Evolutionary conservation across 2,329 filamentous ascomycete species (phyloP).

Genomic region (Penicillium brasilianum): DNA sequence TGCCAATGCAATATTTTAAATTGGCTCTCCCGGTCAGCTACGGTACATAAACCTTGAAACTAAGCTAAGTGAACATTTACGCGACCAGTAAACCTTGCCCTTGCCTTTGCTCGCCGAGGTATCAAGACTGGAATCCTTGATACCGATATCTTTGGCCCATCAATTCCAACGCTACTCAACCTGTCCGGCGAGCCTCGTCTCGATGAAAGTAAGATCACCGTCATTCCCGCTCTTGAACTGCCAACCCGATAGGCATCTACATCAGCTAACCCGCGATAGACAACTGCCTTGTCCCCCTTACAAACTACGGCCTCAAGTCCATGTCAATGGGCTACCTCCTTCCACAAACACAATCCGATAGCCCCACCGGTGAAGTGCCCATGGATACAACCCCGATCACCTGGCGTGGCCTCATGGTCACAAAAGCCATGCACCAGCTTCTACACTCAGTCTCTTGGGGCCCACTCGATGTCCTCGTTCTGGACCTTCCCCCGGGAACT

Average conservation of each 20-base stretch:
- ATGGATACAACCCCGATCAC: constrained; percentile 74
- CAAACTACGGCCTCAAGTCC: constrained; percentile 93
- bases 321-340: constrained; percentile 99
- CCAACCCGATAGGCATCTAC: neutral
- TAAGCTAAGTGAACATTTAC: constrained; percentile 9
- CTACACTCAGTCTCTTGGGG: constrained; percentile 96
- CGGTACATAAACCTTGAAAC: neutral
- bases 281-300: constrained; percentile 75
- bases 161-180: constrained; percentile 86
- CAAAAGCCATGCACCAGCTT: constrained; percentile 94
- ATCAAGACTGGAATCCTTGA: constrained; percentile 87
- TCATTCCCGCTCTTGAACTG: neutral
- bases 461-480: constrained; percentile 81
- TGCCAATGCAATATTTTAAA: neutral
- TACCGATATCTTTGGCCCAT: constrained; percentile 95
- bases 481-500: constrained; percentile 92
- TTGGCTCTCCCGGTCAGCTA: neutral
- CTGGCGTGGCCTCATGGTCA: constrained; percentile 96
- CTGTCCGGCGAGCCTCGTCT: constrained; percentile 78
- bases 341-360: constrained; percentile 38
- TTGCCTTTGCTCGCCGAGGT: constrained; percentile 82
- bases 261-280: constrained; percentile 31
- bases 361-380: constrained; percentile 35
- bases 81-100: constrained; percentile 71
- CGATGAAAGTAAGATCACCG: constrained; percentile 66